Evolutionary conservation across 257 asterid species (phyloP).

Genomic region (Cynanchum wilfordii): DNA sequence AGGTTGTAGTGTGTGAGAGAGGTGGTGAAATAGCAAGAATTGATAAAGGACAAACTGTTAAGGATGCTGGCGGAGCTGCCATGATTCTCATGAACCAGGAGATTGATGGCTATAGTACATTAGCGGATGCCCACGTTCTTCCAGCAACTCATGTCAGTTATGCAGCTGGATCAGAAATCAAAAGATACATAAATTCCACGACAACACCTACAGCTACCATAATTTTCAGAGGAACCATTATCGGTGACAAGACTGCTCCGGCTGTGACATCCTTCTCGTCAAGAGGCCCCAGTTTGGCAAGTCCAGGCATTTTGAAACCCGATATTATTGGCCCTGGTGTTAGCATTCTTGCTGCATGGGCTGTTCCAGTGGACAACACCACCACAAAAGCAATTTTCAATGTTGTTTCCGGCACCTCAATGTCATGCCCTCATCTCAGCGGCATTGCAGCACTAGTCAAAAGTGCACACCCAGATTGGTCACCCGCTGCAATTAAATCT

Average conservation of each 20-base stretch:
- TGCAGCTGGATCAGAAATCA: slow-evolving; percentile 19
- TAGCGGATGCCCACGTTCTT: slow-evolving; percentile 23
- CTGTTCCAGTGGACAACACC: slow-evolving; percentile 14
- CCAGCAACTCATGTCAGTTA: slow-evolving; percentile 23
- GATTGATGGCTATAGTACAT: slow-evolving; percentile 17
- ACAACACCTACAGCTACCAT: slow-evolving; percentile 23
- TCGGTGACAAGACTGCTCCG: slow-evolving; percentile 26
- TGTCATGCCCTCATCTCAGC: slow-evolving; percentile 26
- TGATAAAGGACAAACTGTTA: slow-evolving; percentile 20
- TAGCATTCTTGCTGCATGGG: slow-evolving; percentile 27
- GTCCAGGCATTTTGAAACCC: slow-evolving; percentile 25
- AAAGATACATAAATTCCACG: slow-evolving; percentile 22
- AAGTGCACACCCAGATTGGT: slow-evolving; percentile 25
- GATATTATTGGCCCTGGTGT: slow-evolving; percentile 29
- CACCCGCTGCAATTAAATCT: slow-evolving; percentile 23
- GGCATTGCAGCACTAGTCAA: slow-evolving; percentile 20
- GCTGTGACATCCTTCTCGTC: slow-evolving; percentile 27
- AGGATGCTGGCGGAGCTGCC: slow-evolving; percentile 27
- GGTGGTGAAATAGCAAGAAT: slow-evolving; percentile 12
- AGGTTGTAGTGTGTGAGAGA: slow-evolving; percentile 25
- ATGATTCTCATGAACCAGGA: slow-evolving; percentile 27
- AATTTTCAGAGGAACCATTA: slow-evolving; percentile 23
- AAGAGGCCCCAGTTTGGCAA: slow-evolving; percentile 21
- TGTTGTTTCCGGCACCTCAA: slow-evolving; percentile 17
- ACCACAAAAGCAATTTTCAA: slow-evolving; percentile 18